Base-by-base conservation (phyloP, 2,329 filamentous ascomycete species). In the Nannizzia gypsea region DNA sequence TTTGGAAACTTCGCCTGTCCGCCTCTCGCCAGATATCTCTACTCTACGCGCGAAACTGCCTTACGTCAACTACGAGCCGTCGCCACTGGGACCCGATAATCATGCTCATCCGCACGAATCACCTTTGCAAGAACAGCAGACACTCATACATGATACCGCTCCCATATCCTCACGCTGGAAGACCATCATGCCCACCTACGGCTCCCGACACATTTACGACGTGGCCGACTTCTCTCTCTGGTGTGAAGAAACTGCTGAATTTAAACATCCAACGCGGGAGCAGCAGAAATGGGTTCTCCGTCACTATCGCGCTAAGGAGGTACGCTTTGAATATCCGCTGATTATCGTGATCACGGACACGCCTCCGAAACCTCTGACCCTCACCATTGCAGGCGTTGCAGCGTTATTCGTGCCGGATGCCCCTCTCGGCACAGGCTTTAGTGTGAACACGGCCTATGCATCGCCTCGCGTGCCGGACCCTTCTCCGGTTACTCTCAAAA, bases 351-450 rank as follows among this genome's bases (percentile, higher is more conserved):
- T 44, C 26, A 57, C 56, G 1, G 56, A 57, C 15, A 44, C n/a
- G 6, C 31, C 36, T 28, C 56, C 56, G 9, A 17, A 44, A 4
- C 56, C 56, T 1, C 36, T 57, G 1, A 28, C 56, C 3, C 56
- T 57, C 13, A 57, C 56, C 44, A 34, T 57, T 31, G 56, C 56
- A 1, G 26, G 56, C n/a, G 38, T 44, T 13, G 56, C 56, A 9
- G 36, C 36, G 34, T 15, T 34, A 8, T 57, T 57, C 26, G 34
- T 44, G 13, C 31, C 56, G 6, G 40, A 42, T 24, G 38, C 56
- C 3, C 40, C 38, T 17, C 9, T 58, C 1, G 9, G 11, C n/a
- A 9, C 38, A 34, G 8, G 40, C 0, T 34, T 46, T 6, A 4
- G 4, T 44, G 17, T 58, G 22, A 28, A 26, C 28, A 58, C 56